Evolutionary conservation across 441 rosid genomes (phyloP).

Genomic region (Daphne laureola): DNA sequence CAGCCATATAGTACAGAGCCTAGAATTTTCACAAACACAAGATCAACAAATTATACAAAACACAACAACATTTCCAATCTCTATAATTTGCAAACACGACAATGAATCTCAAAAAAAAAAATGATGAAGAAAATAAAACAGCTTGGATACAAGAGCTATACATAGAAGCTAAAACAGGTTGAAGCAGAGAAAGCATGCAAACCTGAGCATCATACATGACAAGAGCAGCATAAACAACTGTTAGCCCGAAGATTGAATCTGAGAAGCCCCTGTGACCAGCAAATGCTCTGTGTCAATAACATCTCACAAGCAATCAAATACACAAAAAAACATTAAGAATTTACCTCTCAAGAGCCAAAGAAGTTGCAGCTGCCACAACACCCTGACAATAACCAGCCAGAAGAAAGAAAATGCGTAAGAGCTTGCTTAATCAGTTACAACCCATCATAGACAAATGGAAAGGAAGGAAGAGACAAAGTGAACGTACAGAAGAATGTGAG

Average conservation of each 20-base stretch:
- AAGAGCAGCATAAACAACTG: slow-evolving; percentile 70
- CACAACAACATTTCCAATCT: too few species aligned
- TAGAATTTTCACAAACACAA: too few species aligned
- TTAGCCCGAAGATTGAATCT: slow-evolving; percentile 69
- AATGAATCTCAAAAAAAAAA: too few species aligned
- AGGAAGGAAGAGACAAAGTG: slow-evolving; percentile 3
- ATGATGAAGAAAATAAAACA: too few species aligned
- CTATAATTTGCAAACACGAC: too few species aligned
- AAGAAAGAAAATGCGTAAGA: slow-evolving; percentile 3
- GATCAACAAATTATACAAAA: too few species aligned
- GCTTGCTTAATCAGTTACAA: slow-evolving; percentile 2
- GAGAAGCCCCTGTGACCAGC: slow-evolving; percentile 59
- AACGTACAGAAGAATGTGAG: slow-evolving; percentile 79
- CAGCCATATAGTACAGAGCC: too few species aligned
- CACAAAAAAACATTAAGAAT: neutral
- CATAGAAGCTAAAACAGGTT: neutral
- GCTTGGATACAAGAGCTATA: neutral
- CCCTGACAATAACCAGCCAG: slow-evolving; percentile 31
- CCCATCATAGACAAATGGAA: neutral
- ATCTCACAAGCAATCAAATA: neutral
- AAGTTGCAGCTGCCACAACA: slow-evolving; percentile 78
- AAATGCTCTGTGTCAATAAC: neutral
- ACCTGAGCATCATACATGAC: slow-evolving; percentile 94
- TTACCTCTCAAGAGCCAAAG: slow-evolving; percentile 80
- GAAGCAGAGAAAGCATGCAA: slow-evolving; percentile 3